phyloP scores from a whole-genome alignment of 2,329 filamentous ascomycete genomes.

The Colletotrichum liaoningense region DNA sequence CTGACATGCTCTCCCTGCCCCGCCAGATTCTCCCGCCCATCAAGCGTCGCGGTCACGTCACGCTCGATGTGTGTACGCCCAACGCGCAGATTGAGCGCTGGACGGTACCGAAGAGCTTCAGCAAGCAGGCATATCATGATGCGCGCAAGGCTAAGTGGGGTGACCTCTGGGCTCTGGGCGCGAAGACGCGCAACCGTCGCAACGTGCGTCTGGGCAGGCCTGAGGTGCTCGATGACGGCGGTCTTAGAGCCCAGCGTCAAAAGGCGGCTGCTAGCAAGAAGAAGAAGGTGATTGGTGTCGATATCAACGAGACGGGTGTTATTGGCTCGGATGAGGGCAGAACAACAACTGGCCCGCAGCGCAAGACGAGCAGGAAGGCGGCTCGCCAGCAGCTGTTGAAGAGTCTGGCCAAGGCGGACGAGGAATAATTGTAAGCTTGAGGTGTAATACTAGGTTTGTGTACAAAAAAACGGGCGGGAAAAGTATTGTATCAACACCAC shows the following conservation, averaged over 20 bases:
- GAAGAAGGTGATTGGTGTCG: conserved; percentile 54
- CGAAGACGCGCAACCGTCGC: conserved; percentile 81
- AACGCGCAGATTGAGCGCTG: conserved; percentile 89
- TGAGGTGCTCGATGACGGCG: conserved; percentile 54
- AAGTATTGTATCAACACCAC: conserved; percentile 26
- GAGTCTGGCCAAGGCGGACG: conserved; percentile 51
- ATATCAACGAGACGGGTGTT: conserved; percentile 45
- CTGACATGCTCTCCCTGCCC: conserved; percentile 77
- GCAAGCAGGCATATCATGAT: conserved; percentile 87
- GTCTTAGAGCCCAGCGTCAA: conserved; percentile 51
- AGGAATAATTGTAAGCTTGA: conserved; percentile 9
- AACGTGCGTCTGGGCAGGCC: conserved; percentile 69
- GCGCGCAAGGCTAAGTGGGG: conserved; percentile 93
- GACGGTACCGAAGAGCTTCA: conserved; percentile 87
- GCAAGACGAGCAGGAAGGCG: conserved; percentile 53
- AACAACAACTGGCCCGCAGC: conserved; percentile 45
- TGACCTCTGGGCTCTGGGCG: conserved; percentile 94
- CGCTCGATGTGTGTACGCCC: conserved; percentile 90
- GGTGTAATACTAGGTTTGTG: conserved; percentile 19
- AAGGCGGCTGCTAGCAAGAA: conserved; percentile 42
- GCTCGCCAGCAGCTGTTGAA: conserved; percentile 52
- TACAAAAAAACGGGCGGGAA: conserved; percentile 21
- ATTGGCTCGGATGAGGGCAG: conserved; percentile 43
- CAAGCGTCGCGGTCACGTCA: conserved; percentile 89
- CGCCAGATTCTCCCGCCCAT: conserved; percentile 83